Base-by-base conservation (phyloP, 495 filamentous ascomycete species). In the Cercophora sp. region DNA sequence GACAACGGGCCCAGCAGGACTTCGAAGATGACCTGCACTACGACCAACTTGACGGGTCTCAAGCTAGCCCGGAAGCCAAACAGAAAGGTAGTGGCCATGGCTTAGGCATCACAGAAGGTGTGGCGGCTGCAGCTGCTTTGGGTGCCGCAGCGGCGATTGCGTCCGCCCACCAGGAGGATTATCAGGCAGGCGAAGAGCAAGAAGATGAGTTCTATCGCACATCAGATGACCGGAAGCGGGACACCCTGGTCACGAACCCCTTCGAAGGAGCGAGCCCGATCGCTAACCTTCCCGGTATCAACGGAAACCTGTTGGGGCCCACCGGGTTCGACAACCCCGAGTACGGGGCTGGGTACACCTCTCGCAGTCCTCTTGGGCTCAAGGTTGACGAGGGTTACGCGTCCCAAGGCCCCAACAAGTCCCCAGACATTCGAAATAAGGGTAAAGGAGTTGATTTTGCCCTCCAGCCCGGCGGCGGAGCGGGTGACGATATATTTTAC, bases 321-420 rank as follows among this genome's bases (percentile, higher is more conserved):
- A 26, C 55, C 26, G 69, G 64, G 1, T 77, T 66, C 13, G 58
- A 68, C 8, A 62, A 57, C 53, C 45, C 62, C 5, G 59, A 63
- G 22, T 71, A 72, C 44, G 65, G 64, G 23, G 66, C 66, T 55
- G 65, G 54, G 11, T 79, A 78, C 51, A 71, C 72, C 23, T 69
- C 68, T 0, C 68, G 71, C 25, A 75, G 72, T 54, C 77, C 76
- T 43, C 48, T 73, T 29, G 65, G 59, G n/a, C 66, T 62, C 55
- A 73, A 70, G 56, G 67, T 70, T 26, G 91, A 96, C 62, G 91
- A 96, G 71, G 92, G 92, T 10, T 96, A 96, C 64, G 87, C 91
- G 42, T 95, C 91, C 13, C 88, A 88, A 51, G 85, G 85, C 18
- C 85, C 76, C 20, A 81, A 88, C 67, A 83, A 81, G 54, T 85